A percentile compares a stretch with the other conserved stretches of the same genome.
Evolutionary conservation across 495 filamentous ascomycete genomes (phyloP).

Genomic region (Trichoderma erinaceum): DNA sequence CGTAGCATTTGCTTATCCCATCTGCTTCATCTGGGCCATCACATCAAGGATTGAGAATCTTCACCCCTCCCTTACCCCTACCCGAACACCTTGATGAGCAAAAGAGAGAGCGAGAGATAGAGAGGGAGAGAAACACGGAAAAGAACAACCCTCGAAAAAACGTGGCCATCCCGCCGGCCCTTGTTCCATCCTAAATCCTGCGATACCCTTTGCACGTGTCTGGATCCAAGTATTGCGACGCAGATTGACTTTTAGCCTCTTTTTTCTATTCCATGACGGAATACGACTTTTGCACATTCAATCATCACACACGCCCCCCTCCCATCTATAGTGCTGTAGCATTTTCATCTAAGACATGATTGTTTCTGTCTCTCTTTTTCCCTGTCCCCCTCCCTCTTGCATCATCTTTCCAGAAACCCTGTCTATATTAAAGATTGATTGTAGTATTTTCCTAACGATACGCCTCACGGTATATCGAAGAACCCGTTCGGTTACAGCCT

Average conservation of each 20-base stretch:
- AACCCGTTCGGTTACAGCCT: not conserved
- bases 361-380: not conserved
- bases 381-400: not conserved
- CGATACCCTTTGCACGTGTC: not conserved
- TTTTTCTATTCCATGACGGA: not conserved
- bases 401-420: not conserved
- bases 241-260: not conserved
- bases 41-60: too few species aligned
- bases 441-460: too few species aligned
- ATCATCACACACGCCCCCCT: not conserved
- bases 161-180: conserved; percentile 1
- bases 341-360: not conserved
- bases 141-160: not conserved
- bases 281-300: not conserved
- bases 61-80: too few species aligned
- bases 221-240: not conserved
- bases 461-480: not conserved
- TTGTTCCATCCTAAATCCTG: conserved; percentile 5
- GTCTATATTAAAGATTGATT: not conserved
- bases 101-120: not conserved
- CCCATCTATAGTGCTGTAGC: not conserved
- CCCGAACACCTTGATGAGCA: not conserved
- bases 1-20: not conserved
- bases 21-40: not conserved
- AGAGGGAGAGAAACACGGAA: not conserved